These are phyloP conservation scores for Claviceps sp. DNA, from an alignment of 2,329 filamentous ascomycete species.

Conservation along the genomic window DNA sequence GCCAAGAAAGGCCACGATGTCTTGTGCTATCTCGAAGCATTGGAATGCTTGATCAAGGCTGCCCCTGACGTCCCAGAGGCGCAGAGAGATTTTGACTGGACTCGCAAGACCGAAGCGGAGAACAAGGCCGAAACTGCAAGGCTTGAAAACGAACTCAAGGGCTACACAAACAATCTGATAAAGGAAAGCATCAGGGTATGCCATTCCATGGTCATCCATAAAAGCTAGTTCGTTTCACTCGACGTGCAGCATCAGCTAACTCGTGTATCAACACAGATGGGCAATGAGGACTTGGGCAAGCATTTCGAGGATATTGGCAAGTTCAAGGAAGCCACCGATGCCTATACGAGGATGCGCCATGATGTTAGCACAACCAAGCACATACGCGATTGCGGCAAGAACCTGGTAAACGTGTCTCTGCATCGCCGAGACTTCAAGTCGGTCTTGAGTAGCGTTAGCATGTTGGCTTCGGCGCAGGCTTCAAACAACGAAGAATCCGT, in stretches of 20 bases:
- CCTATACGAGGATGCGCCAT: constrained; percentile 77
- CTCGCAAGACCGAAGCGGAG: constrained; percentile 49
- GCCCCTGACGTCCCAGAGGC: constrained; percentile 57
- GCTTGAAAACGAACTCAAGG: constrained; percentile 75
- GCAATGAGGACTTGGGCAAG: constrained; percentile 78
- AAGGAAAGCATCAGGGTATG: constrained; percentile 86
- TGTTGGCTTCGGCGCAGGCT: constrained; percentile 42
- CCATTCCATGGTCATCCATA: neutral
- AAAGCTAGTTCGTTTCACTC: neutral
- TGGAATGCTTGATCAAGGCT: constrained; percentile 48
- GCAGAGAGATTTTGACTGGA: constrained; percentile 57
- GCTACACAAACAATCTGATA: constrained; percentile 92
- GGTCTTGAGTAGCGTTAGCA: constrained; percentile 45
- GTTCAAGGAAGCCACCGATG: constrained; percentile 56
- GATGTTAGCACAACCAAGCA: constrained; percentile 77
- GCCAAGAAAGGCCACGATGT: constrained; percentile 67
- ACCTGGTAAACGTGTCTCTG: constrained; percentile 62
- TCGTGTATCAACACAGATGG: constrained; percentile 49
- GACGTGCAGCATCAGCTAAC: neutral
- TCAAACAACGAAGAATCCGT: constrained; percentile 31
- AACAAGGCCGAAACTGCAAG: constrained; percentile 59
- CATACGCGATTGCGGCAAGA: constrained; percentile 68
- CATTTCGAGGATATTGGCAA: constrained; percentile 73
- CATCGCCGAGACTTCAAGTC: constrained; percentile 66
- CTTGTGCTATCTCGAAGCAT: constrained; percentile 54